phyloP scores from a whole-genome alignment of 2,329 filamentous ascomycete genomes.

The Simplicillium sp. region DNA sequence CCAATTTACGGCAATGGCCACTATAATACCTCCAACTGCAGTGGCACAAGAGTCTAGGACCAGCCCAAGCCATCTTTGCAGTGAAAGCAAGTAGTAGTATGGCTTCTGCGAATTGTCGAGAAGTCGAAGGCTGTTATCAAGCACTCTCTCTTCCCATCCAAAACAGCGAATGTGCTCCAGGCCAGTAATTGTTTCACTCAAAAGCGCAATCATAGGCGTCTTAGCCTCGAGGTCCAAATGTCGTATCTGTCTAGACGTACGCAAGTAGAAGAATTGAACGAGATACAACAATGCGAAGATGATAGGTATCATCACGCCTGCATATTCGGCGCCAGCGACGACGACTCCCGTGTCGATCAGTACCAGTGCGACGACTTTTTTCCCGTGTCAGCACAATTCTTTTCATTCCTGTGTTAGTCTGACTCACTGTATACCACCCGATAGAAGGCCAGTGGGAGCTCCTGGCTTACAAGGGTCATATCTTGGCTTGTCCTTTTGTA shows the following conservation, averaged over 20 bases:
- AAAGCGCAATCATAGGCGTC: constrained; percentile 20
- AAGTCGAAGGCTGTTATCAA: constrained; percentile 30
- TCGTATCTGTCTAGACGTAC: constrained; percentile 24
- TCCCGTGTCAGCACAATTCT: constrained; percentile 15
- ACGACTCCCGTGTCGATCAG: constrained; percentile 10
- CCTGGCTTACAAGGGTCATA: constrained; percentile 25
- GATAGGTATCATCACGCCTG: constrained; percentile 17
- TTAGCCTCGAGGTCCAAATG: constrained; percentile 24
- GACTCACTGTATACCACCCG: constrained; percentile 9
- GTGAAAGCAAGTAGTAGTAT: constrained; percentile 41
- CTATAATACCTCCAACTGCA: constrained; percentile 30
- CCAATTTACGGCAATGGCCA: constrained; percentile 28
- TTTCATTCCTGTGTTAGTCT: constrained; percentile 18
- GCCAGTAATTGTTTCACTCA: constrained; percentile 34
- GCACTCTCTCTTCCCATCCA: constrained; percentile 34
- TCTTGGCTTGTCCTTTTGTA: constrained; percentile 30
- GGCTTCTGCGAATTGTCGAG: constrained; percentile 43
- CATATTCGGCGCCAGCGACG: constrained; percentile 15
- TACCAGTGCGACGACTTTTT: constrained; percentile 3
- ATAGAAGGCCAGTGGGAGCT: constrained; percentile 21
- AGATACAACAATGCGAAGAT: constrained; percentile 15
- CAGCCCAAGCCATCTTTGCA: constrained; percentile 44
- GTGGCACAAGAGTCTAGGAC: constrained; percentile 37
- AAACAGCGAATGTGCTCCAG: constrained; percentile 42
- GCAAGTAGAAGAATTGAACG: constrained; percentile 21